These are phyloP conservation scores for Neurospora sp. DNA, from an alignment of 2,329 filamentous ascomycete genomes.

Conservation along the genomic window DNA sequence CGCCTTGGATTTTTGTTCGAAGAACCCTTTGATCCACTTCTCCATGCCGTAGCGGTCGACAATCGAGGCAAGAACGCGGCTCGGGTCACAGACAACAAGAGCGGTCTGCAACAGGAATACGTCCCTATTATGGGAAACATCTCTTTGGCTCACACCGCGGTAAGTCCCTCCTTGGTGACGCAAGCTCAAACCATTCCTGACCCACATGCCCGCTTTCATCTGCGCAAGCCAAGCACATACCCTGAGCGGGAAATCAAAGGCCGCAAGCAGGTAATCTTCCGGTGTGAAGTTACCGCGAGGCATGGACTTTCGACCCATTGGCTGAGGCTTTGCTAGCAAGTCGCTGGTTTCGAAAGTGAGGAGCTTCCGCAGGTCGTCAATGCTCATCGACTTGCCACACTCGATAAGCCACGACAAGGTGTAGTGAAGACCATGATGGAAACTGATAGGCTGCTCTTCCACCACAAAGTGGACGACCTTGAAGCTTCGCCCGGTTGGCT, in stretches of 20 bases:
- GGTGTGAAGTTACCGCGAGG: slow-evolving; percentile 47
- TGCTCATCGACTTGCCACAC: slow-evolving; percentile 65
- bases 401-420: slow-evolving; percentile 94
- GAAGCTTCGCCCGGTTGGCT: slow-evolving; percentile 45
- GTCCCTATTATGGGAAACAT: slow-evolving; percentile 89
- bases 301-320: slow-evolving; percentile 50
- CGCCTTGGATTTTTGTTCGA: slow-evolving; percentile 58
- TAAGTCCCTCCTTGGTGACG: slow-evolving; percentile 93
- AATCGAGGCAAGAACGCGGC: slow-evolving; percentile 75
- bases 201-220: slow-evolving; percentile 98
- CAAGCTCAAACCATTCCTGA: slow-evolving; percentile 91
- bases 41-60: slow-evolving; percentile 86
- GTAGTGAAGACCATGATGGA: slow-evolving; percentile 94
- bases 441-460: slow-evolving; percentile 84
- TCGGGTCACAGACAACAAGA: slow-evolving; percentile 74
- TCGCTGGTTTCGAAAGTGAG: slow-evolving; percentile 64
- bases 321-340: slow-evolving; percentile 52
- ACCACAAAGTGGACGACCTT: slow-evolving; percentile 79
- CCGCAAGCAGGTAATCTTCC: slow-evolving; percentile 74
- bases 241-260: slow-evolving; percentile 86
- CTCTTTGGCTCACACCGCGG: slow-evolving; percentile 75
- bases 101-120: slow-evolving; percentile 90
- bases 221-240: slow-evolving; percentile 96
- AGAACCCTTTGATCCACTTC: slow-evolving; percentile 77
- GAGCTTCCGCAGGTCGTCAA: slow-evolving; percentile 55